Percentiles rank a stretch among this genome's conserved stretches.
phyloP scores from a whole-genome alignment of 1,139 yeast species.

The Blastobotrys raffinosifermentans region DNA sequence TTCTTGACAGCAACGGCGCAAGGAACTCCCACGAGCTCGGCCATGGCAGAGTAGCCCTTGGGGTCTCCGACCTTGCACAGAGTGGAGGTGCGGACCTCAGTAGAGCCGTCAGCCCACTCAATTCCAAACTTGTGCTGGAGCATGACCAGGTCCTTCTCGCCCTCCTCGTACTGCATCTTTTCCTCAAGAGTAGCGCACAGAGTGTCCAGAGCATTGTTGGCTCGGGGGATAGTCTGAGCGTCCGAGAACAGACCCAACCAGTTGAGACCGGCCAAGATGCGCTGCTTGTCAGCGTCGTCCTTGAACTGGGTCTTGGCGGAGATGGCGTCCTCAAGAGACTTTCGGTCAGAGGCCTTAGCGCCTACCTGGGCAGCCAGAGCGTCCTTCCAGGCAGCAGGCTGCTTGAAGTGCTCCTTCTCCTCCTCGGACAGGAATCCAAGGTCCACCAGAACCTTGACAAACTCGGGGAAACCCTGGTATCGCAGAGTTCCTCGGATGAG shows the following conservation, averaged over 20 bases:
- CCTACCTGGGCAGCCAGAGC: constrained; percentile 75
- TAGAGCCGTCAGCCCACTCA: constrained; percentile 89
- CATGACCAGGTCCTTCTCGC: constrained; percentile 91
- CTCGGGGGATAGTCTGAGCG: constrained; percentile 73
- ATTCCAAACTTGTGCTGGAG: constrained; percentile 97
- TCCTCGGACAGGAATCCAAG: constrained; percentile 86
- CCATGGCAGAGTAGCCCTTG: constrained; percentile 96
- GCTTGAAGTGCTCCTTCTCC: constrained; percentile 50
- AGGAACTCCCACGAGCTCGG: constrained; percentile 96
- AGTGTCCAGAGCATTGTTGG: constrained; percentile 83
- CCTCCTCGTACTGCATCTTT: constrained; percentile 92
- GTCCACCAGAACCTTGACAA: constrained; percentile 90
- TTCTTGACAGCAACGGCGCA: constrained; percentile 93
- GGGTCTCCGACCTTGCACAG: constrained; percentile 91
- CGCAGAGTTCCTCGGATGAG: constrained; percentile 95
- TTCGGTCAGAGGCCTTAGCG: constrained; percentile 61
- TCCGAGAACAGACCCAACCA: constrained; percentile 93
- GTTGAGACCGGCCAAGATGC: constrained; percentile 80
- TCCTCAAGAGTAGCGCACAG: constrained; percentile 93
- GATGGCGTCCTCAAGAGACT: constrained; percentile 70
- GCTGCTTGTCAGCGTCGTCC: constrained; percentile 72
- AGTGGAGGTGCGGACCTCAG: constrained; percentile 91
- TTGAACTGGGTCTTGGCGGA: constrained; percentile 75
- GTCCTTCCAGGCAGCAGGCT: constrained; percentile 75
- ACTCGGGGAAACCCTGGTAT: constrained; percentile 98